Percentiles rank a stretch among this genome's conserved stretches.
phyloP scores from a whole-genome alignment of 169 alveolate species.

The Perkinsus marinus region DNA sequence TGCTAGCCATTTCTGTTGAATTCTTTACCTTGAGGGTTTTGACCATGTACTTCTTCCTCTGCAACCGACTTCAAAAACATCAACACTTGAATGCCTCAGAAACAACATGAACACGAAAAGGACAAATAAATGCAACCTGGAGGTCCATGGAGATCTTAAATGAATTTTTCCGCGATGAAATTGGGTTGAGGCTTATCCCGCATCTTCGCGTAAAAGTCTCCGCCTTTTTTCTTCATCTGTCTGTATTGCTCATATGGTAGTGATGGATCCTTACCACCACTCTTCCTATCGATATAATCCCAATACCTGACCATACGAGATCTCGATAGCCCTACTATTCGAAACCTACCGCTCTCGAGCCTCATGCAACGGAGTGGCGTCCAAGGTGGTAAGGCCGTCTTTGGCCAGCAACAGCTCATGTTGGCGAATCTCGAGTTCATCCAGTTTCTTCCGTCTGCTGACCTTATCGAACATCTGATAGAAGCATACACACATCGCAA shows the following conservation, averaged over 20 bases:
- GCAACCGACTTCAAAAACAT: too few relatives aligned
- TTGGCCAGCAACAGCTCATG: background rate
- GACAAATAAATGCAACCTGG: too few relatives aligned
- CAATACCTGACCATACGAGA: background rate
- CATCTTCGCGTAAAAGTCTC: constrained; percentile 15
- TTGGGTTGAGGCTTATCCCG: constrained; percentile 22
- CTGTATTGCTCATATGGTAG: constrained; percentile 30
- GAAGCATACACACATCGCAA: too few relatives aligned
- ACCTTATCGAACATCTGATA: constrained; percentile 12
- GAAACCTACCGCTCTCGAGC: background rate
- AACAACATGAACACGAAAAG: too few relatives aligned
- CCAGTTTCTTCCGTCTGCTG: constrained; percentile 23
- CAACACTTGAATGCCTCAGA: too few relatives aligned
- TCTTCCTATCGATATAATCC: background rate
- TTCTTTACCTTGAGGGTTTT: too few relatives aligned
- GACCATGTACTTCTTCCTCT: too few relatives aligned
- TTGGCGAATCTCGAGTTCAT: background rate
- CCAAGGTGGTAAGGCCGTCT: background rate
- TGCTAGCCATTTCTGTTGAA: too few relatives aligned
- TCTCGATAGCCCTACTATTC: background rate
- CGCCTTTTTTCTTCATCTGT: constrained; percentile 23
- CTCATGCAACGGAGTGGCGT: background rate
- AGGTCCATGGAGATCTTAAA: background rate
- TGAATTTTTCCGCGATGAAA: background rate
- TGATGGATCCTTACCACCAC: background rate